Evolutionary conservation across 2,329 filamentous ascomycete species (phyloP).

Genomic region (Cryoendolithus antarcticus): DNA sequence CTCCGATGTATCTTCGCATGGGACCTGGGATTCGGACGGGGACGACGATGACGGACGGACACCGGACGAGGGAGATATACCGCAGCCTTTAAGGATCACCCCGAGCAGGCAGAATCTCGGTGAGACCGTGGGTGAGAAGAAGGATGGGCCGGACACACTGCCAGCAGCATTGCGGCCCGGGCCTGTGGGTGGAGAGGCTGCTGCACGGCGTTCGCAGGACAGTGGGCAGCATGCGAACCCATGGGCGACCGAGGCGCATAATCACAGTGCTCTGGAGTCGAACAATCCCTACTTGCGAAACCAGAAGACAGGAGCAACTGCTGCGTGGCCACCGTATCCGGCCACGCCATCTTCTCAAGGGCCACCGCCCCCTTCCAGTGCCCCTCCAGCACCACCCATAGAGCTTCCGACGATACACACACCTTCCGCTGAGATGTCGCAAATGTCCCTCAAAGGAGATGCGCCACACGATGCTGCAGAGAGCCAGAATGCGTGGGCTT

Average conservation of each 20-base stretch:
- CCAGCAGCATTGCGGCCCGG: conserved; percentile 17
- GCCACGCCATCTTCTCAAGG: conserved; percentile 5
- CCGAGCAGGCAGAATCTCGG: conserved; percentile 14
- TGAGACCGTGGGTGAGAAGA: conserved; percentile 6
- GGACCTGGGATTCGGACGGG: conserved; percentile 23
- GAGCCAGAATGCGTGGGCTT: too few species aligned
- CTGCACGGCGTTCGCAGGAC: neutral
- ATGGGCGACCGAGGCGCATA: conserved; percentile 8
- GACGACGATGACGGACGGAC: conserved; percentile 6
- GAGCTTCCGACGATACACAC: conserved; percentile 31
- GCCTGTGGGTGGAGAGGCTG: conserved; percentile 8
- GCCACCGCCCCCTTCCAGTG: conserved; percentile 6
- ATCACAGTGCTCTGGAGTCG: conserved; percentile 21
- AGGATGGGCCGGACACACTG: conserved; percentile 11
- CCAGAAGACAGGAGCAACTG: conserved; percentile 3
- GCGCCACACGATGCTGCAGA: conserved; percentile 1
- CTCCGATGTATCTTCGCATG: conserved; percentile 23
- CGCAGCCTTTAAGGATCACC: conserved; percentile 17
- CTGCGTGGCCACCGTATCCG: conserved; percentile 1
- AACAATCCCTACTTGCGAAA: conserved; percentile 29
- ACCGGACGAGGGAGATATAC: conserved; percentile 12
- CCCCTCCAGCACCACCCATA: conserved; percentile 20
- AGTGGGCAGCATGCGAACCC: conserved; percentile 12
- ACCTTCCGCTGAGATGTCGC: conserved; percentile 28
- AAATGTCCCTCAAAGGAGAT: conserved; percentile 22